Evolutionary conservation across 805 yeast species (phyloP), one percentile per base, ranked within the genome.

Genomic region (Saccharomycopsis vini): DNA sequence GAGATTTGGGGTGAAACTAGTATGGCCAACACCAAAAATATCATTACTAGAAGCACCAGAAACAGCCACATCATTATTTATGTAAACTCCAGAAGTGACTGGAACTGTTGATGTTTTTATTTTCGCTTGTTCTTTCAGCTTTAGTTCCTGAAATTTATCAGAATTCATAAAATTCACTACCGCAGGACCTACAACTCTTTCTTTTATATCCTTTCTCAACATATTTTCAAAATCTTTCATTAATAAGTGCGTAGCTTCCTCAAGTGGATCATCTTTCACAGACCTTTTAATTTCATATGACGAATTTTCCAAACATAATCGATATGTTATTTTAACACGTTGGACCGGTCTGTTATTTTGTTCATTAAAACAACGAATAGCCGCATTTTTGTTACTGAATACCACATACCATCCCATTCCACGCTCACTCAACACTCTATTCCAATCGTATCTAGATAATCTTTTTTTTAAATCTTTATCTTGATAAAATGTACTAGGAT

Each of bases 161-260:
- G 77, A 79, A 45, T 74, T 71, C 51, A 87, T 65, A 16, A 72
- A 61, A 24, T 79, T 79, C 43, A 82, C 66, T 15, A 87, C 73
- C 1, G 71, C 67, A 0, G 92, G 86, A 0, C 83, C 88, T 20
- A 85, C 71, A 3, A 83, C 62, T 47, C 86, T 73, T 54, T 79
- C 90, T 51, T 83, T 68, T 20, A 87, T 73, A 61, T 87, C 95
- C 48, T 81, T 80, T 18, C 77, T 63, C 36, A 87, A 58, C 38
- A 79, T 77, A 9, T 66, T 63, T 47, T 75, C 75, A 40, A 87
- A 68, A 51, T 87, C 95, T 44, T 72, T 75, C 21, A 79, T 56
- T 39, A 88, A 63, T 42, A 71, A 62, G 19, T 69, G 62, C 1
- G 74, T 67, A 0, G 95, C 81, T 38, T 79, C 84, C 16, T 72